These are phyloP conservation scores for Actinidia arguta DNA, from an alignment of 179 eudicot species.

Conservation along the genomic window DNA sequence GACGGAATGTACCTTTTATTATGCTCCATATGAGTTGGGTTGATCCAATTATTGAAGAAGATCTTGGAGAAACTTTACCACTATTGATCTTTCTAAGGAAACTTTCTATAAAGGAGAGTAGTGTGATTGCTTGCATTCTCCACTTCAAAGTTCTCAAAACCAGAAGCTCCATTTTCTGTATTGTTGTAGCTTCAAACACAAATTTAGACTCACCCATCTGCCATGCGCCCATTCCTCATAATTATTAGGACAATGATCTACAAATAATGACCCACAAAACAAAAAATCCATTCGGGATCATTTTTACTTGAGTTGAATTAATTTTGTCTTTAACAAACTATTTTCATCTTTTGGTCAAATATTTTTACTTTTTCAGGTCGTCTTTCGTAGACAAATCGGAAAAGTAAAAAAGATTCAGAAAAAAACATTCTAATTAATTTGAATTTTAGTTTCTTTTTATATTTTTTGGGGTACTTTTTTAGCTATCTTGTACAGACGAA, in stretches of 20 bases:
- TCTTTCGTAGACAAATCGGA: too few species aligned
- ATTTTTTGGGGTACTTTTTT: too few species aligned
- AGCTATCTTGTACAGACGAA: too few species aligned
- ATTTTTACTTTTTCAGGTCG: too few species aligned
- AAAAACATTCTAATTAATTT: too few species aligned
- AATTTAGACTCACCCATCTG: conserved; percentile 62
- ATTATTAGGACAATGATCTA: conserved; percentile 15
- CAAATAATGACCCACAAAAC: not conserved
- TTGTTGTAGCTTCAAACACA: conserved; percentile 73
- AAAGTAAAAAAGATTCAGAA: not conserved
- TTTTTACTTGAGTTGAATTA: too few species aligned
- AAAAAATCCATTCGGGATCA: too few species aligned
- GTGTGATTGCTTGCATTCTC: conserved; percentile 87
- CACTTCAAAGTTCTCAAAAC: conserved; percentile 81
- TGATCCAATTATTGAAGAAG: conserved; percentile 45
- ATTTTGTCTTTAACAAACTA: too few species aligned
- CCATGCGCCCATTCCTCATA: conserved; percentile 1
- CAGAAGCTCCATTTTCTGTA: conserved; percentile 81
- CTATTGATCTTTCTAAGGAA: conserved; percentile 55
- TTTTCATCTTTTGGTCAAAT: too few species aligned
- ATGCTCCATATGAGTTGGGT: conserved; percentile 60
- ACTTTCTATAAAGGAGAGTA: conserved; percentile 72
- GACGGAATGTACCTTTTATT: conserved; percentile 50
- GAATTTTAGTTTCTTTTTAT: too few species aligned
- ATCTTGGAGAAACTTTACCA: conserved; percentile 49